Base-by-base conservation (phyloP, 106 monocot species). In the Dendrobium huoshanense region DNA sequence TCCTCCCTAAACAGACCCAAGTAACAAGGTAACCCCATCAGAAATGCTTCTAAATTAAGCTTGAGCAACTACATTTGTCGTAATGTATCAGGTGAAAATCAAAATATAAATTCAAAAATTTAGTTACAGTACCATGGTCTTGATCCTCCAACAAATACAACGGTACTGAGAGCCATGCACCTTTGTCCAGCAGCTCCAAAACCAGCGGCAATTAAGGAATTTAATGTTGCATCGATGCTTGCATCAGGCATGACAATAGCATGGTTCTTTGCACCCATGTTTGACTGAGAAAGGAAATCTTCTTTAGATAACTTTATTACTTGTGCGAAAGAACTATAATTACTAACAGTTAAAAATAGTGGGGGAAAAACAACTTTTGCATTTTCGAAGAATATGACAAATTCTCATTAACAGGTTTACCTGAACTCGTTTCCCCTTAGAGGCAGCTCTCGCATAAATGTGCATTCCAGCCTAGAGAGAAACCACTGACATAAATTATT, bases 231-330 rank as follows among this genome's bases (percentile, higher is more conserved):
- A 78, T 99, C 95, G 18, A 54, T 72, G 83, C 67, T 91, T 67
- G 98, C 98, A 92, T 99, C 98, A 51, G 95, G 98, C 89, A 99
- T 88, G 73, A 99, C 79, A 75, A 99, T 82, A 16, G 93, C 98
- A 86, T 99, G 98, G 80, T 99, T 99, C 77, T 99, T 99, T 64
- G 98, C 98, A 40, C 98, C 98, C 98, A 99, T 99, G 73, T 99
- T 99, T 73, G 95, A 91, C 98, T 99, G 79, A 83, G 56, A 82
- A 42, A 84, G 17, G 44, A 27, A 80, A 86, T 4, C 78, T 9
- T 25, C 3, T 40, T 49, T 25, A 75, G 16, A 29, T 65, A 51
- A 40, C 2, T 76, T 25, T 48, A 48, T 1, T 51, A 25, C 20
- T 48, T 76, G 15, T 44, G 7, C 22, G 41, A 41, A 16, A 44